Base-by-base conservation (phyloP, 176 grass and related monocot species). In the Pontederia crassipes region DNA sequence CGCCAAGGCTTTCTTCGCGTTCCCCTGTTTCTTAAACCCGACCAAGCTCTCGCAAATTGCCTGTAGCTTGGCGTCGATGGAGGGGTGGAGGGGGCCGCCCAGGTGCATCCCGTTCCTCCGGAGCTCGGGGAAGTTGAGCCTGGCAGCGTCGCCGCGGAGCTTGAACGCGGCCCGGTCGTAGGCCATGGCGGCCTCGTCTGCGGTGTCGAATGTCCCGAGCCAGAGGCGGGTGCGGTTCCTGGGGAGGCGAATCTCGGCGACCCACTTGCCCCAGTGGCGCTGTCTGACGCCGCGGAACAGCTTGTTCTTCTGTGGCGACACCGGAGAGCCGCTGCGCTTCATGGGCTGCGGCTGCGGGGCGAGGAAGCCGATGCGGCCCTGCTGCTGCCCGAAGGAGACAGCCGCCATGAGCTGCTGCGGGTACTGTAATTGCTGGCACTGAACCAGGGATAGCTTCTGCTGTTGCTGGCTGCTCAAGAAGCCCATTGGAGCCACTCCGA, bases 191-290 rank as follows among this genome's bases (percentile, higher is more conserved):
- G 92, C 92, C 28, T 80, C 79, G 59, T 97, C 87, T 65, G 92
- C 87, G 45, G 92, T 85, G 76, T 97, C 85, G 71, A 88, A 97
- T 61, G 92, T 97, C 56, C 92, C 92, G n/a, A 97, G 83, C 92
- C 92, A 92, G 17, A 89, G 73, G 10, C 78, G 78, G 12, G 78
- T 82, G 29, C 86, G 75, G 78, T 85, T 89, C 4, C 86, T 73
- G 17, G 87, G 87, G 50, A 85, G 79, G 27, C 89, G 85, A 54
- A 95, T 95, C 79, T 95, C 89, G 2, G 89, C 85, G 50, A 95
- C 89, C 89, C 89, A 95, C 69, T 95, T 95, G 61, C 89, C 89
- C 89, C 89, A 95, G 76, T 88, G 82, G 12, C 89, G 81, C 78
- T 95, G 89, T 56, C 89, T 74, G 61, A 95, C 85, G 55, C 66